Percentiles rank a stretch among this genome's conserved stretches.
Evolutionary conservation across 2,329 filamentous ascomycete genomes (phyloP).

Genomic region (Cladosporium sp.): DNA sequence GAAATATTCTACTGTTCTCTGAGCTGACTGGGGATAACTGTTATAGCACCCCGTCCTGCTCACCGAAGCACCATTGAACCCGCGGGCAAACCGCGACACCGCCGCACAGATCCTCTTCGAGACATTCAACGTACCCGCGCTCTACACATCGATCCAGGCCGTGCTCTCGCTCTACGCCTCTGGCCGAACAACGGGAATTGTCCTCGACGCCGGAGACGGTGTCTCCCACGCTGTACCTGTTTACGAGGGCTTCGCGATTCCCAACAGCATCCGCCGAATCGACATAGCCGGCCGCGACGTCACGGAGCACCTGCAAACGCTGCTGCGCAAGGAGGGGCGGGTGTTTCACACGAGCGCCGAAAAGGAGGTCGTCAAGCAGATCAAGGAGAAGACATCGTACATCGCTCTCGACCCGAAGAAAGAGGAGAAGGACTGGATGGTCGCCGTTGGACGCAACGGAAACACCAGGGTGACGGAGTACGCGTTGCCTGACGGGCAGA

Average conservation of each 20-base stretch:
- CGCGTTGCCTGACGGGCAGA: slow-evolving; percentile 83
- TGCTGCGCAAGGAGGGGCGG: slow-evolving; percentile 86
- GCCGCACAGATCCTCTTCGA: slow-evolving; percentile 98
- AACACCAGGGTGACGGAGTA: slow-evolving; percentile 82
- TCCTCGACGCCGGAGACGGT: slow-evolving; percentile 90
- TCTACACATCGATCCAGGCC: slow-evolving; percentile 96
- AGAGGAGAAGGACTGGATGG: slow-evolving; percentile 93
- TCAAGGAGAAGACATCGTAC: slow-evolving; percentile 93
- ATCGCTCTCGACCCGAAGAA: slow-evolving; percentile 84
- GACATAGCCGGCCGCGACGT: slow-evolving; percentile 95
- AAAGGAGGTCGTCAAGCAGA: slow-evolving; percentile 95
- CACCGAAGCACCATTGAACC: slow-evolving; percentile 93
- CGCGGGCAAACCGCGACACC: slow-evolving; percentile 88
- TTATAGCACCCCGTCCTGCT: slow-evolving; percentile 83
- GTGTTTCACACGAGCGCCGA: slow-evolving; percentile 97
- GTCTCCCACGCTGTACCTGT: slow-evolving; percentile 97
- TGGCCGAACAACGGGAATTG: slow-evolving; percentile 90
- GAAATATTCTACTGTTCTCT: not conserved
- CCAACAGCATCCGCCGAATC: slow-evolving; percentile 88
- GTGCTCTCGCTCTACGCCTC: slow-evolving; percentile 94
- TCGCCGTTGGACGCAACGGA: slow-evolving; percentile 54
- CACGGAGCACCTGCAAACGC: slow-evolving; percentile 86
- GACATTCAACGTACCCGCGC: slow-evolving; percentile 93
- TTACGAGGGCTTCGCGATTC: slow-evolving; percentile 95
- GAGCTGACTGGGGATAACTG: slow-evolving; percentile 11